phyloP scores from a whole-genome alignment of 768 basidiomycete species.

The Suillus occidentalis region DNA sequence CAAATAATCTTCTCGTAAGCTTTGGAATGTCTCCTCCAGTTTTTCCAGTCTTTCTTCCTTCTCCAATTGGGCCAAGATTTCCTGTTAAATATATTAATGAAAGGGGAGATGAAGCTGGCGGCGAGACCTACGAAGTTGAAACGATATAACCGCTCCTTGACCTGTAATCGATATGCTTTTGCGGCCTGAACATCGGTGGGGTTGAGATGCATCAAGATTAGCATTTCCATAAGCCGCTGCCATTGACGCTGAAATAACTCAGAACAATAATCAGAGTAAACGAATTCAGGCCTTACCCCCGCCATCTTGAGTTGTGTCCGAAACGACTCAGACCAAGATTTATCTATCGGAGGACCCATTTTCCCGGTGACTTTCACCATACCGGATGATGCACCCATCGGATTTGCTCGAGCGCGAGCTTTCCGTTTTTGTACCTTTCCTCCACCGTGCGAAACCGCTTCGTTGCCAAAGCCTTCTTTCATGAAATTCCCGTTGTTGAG shows the following conservation, averaged over 20 bases:
- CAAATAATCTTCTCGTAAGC: conserved; percentile 80
- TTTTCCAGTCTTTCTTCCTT: conserved; percentile 85
- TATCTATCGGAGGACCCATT: conserved; percentile 77
- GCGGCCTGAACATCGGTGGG: conserved; percentile 51
- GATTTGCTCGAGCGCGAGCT: conserved; percentile 33
- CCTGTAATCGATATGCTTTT: conserved; percentile 80
- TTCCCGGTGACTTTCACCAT: conserved; percentile 45
- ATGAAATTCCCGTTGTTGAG: conserved; percentile 64
- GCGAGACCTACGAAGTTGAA: conserved; percentile 83
- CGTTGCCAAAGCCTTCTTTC: conserved; percentile 62
- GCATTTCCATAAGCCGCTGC: conserved; percentile 87
- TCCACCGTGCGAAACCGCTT: conserved; percentile 44
- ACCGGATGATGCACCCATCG: conserved; percentile 25
- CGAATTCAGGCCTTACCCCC: conserved; percentile 48
- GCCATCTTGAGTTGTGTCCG: conserved; percentile 87
- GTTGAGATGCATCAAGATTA: conserved; percentile 73
- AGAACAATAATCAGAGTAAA: conserved; percentile 7
- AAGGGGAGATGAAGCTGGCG: not conserved
- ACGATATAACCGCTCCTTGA: conserved; percentile 91
- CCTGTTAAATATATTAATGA: conserved; percentile 44
- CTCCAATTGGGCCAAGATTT: conserved; percentile 84
- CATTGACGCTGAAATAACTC: conserved; percentile 76
- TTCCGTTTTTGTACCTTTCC: conserved; percentile 42
- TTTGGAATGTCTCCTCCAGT: conserved; percentile 90
- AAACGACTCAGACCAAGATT: conserved; percentile 76